Conservation (phyloP, 169 alveolate genomes). For the Plasmodium relictum region DNA sequence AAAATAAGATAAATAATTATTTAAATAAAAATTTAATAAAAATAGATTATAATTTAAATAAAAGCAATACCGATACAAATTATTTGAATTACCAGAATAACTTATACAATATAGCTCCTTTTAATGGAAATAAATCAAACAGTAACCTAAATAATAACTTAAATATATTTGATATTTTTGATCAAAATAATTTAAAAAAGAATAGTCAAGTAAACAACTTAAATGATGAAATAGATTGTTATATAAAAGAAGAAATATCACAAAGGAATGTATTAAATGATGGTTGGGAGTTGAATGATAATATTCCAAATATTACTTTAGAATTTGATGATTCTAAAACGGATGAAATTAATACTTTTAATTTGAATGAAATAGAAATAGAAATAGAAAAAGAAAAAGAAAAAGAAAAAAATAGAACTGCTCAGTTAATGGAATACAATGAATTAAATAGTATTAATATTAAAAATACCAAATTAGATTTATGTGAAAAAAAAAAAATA, state of each 20-base stretch:
- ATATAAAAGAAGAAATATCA: slow-evolving; percentile 42
- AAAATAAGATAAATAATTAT: neutral
- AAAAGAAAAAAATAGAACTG: neutral
- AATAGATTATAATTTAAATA: too few species aligned
- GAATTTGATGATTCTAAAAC: neutral
- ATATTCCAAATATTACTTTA: slow-evolving; percentile 20
- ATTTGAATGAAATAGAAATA: neutral
- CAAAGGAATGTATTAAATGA: slow-evolving; percentile 16
- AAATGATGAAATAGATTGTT: neutral
- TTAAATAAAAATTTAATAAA: too few species aligned
- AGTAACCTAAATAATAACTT: neutral
- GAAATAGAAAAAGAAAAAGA: too few species aligned
- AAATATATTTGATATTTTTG: slow-evolving; percentile 8
- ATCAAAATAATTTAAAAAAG: neutral
- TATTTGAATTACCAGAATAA: neutral
- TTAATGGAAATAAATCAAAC: neutral
- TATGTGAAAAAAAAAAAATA: slow-evolving; percentile 34
- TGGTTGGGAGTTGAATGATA: slow-evolving; percentile 47
- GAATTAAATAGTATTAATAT: neutral
- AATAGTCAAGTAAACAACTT: neutral
- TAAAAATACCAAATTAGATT: neutral
- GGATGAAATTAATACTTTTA: slow-evolving; percentile 9
- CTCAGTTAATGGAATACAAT: neutral
- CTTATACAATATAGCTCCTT: neutral
- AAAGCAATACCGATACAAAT: too few species aligned